Percentiles rank a stretch among this genome's conserved stretches.
Evolutionary conservation across 2,329 filamentous ascomycete species (phyloP).

Genomic region (Dothideomycetes sp.): DNA sequence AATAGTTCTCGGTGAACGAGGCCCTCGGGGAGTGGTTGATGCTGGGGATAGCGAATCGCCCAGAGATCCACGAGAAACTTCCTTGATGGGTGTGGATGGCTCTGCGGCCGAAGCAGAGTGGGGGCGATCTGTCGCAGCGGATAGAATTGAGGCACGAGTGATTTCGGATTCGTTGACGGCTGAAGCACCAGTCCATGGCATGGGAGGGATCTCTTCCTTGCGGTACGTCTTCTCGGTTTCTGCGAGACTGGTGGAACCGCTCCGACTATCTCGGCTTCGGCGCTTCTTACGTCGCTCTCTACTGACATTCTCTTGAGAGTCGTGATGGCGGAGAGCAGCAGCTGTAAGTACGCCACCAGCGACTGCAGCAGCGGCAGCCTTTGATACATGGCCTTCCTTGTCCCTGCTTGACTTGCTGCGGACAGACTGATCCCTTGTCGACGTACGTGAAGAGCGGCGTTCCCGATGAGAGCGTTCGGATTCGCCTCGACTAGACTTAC

Average conservation of each 20-base stretch:
- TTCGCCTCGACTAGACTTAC: slow-evolving; percentile 45
- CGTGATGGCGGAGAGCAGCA: slow-evolving; percentile 54
- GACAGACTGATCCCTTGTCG: slow-evolving; percentile 12
- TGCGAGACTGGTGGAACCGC: slow-evolving; percentile 40
- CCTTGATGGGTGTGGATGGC: slow-evolving; percentile 47
- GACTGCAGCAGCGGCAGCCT: slow-evolving; percentile 47
- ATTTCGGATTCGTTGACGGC: slow-evolving; percentile 78
- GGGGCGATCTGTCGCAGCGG: slow-evolving; percentile 67
- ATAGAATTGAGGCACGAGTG: slow-evolving; percentile 78
- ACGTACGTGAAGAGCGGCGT: slow-evolving; percentile 14
- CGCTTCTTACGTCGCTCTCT: slow-evolving; percentile 37
- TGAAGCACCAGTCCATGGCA: slow-evolving; percentile 67
- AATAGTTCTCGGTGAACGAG: slow-evolving; percentile 48
- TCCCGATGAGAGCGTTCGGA: slow-evolving; percentile 10
- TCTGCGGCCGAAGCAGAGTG: slow-evolving; percentile 56
- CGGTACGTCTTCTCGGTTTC: slow-evolving; percentile 44
- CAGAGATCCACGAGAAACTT: slow-evolving; percentile 52
- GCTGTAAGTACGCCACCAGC: slow-evolving; percentile 51
- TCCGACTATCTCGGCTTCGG: slow-evolving; percentile 42
- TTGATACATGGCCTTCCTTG: slow-evolving; percentile 36
- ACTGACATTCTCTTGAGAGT: slow-evolving; percentile 50
- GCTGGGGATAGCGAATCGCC: slow-evolving; percentile 47
- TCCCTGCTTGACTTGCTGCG: slow-evolving; percentile 38
- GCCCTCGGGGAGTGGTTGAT: slow-evolving; percentile 47
- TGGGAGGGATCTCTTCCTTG: slow-evolving; percentile 57